phyloP scores from a whole-genome alignment of 176 grass and related monocot species.

The Bothriochloa decipiens region DNA sequence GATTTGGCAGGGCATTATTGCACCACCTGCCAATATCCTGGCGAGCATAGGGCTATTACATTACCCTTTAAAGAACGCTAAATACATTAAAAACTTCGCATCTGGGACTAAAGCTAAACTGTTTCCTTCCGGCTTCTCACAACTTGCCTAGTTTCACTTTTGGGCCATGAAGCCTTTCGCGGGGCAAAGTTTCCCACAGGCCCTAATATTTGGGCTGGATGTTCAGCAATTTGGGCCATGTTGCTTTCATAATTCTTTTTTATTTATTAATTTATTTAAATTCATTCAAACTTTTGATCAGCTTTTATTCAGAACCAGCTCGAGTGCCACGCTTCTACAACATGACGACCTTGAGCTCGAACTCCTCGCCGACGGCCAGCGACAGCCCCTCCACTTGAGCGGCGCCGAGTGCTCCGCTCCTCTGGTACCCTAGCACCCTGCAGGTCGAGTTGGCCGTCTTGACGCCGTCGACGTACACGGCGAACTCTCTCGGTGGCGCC shows the following conservation, averaged over 20 bases:
- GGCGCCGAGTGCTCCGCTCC: constrained; percentile 29
- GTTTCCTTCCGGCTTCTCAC: too few relatives aligned
- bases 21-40: too few relatives aligned
- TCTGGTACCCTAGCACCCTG: not conserved
- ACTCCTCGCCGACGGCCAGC: constrained; percentile 58
- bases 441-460: constrained; percentile 28
- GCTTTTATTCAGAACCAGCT: not conserved
- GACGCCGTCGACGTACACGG: constrained; percentile 40
- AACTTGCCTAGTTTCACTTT: too few relatives aligned
- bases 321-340: not conserved
- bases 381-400: constrained; percentile 53
- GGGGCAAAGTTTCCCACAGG: too few relatives aligned
- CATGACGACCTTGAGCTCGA: constrained; percentile 64
- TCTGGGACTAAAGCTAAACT: too few relatives aligned
- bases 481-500: constrained; percentile 3
- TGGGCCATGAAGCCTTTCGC: too few relatives aligned
- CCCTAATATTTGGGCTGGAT: too few relatives aligned
- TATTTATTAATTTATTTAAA: not conserved
- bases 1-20: too few relatives aligned
- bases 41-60: too few relatives aligned
- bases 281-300: not conserved
- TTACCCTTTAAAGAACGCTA: too few relatives aligned
- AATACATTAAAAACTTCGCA: too few relatives aligned
- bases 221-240: too few relatives aligned
- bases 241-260: constrained; percentile 2